phyloP scores from a whole-genome alignment of 805 yeast genomes.

The Wickerhamiella siamensis region DNA sequence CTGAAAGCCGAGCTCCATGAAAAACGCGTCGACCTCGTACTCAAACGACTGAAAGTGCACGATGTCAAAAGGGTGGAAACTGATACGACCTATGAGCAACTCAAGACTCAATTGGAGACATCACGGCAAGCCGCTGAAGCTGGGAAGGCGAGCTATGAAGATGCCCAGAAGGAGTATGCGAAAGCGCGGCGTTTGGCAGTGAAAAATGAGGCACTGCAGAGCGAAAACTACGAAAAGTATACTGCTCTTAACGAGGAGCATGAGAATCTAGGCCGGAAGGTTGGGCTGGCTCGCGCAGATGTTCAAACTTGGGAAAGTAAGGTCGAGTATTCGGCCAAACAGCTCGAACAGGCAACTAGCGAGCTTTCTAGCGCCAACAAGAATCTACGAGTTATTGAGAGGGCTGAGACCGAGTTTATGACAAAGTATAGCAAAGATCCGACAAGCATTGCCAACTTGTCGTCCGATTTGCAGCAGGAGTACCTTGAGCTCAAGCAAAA shows the following conservation, averaged over 20 bases:
- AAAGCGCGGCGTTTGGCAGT: conserved; percentile 4
- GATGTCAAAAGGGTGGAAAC: conserved; percentile 1
- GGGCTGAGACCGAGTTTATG: neutral
- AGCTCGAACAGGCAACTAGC: conserved; percentile 10
- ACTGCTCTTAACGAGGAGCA: conserved; percentile 6
- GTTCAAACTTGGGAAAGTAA: conserved; percentile 10
- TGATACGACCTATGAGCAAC: neutral
- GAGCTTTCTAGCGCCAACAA: neutral
- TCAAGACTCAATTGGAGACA: neutral
- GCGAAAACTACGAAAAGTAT: neutral
- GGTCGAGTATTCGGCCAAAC: conserved; percentile 14
- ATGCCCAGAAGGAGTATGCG: conserved; percentile 3
- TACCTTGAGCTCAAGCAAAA: conserved; percentile 6
- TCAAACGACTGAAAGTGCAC: conserved; percentile 1
- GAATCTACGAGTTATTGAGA: neutral
- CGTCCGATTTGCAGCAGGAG: neutral
- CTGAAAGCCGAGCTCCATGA: conserved; percentile 3
- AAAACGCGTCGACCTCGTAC: neutral
- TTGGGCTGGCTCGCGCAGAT: conserved; percentile 10
- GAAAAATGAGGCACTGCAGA: neutral
- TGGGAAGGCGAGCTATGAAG: conserved; percentile 4
- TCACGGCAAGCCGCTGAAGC: conserved; percentile 2
- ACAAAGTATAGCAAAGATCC: neutral
- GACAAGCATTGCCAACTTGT: neutral
- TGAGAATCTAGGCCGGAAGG: conserved; percentile 9